These are phyloP conservation scores for Stylosanthes scabra DNA, from an alignment of 331 rosid species.

Conservation along the genomic window DNA sequence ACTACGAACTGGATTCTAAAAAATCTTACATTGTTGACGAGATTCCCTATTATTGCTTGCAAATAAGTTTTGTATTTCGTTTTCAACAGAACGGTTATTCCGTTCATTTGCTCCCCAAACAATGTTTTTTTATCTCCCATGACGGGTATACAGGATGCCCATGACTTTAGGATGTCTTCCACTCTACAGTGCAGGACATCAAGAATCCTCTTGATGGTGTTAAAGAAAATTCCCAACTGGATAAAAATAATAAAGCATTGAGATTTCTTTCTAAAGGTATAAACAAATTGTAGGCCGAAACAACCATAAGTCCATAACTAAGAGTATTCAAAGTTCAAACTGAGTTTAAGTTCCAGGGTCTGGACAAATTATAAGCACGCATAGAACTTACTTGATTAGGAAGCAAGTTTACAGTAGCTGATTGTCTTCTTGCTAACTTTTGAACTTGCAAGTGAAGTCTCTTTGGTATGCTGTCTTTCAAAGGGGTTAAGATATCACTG, in stretches of 20 bases:
- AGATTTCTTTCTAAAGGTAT: slow-evolving; percentile 32
- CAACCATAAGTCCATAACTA: slow-evolving; percentile 6
- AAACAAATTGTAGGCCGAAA: slow-evolving; percentile 6
- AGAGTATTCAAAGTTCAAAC: slow-evolving; percentile 2
- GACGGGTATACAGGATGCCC: slow-evolving; percentile 87
- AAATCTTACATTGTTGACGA: slow-evolving; percentile 79
- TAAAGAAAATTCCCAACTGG: slow-evolving; percentile 87
- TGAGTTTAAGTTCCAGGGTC: slow-evolving; percentile 8
- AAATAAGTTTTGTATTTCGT: slow-evolving; percentile 92
- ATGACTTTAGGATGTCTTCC: slow-evolving; percentile 88
- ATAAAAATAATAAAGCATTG: slow-evolving; percentile 22
- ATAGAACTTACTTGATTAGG: slow-evolving; percentile 78
- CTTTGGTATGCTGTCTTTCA: slow-evolving; percentile 93
- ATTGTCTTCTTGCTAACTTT: slow-evolving; percentile 97
- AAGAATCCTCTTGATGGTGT: slow-evolving; percentile 93
- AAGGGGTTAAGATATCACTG: slow-evolving; percentile 85
- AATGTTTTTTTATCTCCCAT: slow-evolving; percentile 76
- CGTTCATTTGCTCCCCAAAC: slow-evolving; percentile 94
- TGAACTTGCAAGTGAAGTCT: slow-evolving; percentile 96
- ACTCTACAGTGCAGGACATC: slow-evolving; percentile 92
- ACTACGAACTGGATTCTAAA: slow-evolving; percentile 8
- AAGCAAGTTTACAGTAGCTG: slow-evolving; percentile 63
- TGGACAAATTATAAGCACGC: slow-evolving; percentile 19
- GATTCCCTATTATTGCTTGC: slow-evolving; percentile 94
- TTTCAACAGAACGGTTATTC: slow-evolving; percentile 82